Evolutionary conservation across 1,139 yeast species (phyloP).

Genomic region (Scheffersomyces stambukii): DNA sequence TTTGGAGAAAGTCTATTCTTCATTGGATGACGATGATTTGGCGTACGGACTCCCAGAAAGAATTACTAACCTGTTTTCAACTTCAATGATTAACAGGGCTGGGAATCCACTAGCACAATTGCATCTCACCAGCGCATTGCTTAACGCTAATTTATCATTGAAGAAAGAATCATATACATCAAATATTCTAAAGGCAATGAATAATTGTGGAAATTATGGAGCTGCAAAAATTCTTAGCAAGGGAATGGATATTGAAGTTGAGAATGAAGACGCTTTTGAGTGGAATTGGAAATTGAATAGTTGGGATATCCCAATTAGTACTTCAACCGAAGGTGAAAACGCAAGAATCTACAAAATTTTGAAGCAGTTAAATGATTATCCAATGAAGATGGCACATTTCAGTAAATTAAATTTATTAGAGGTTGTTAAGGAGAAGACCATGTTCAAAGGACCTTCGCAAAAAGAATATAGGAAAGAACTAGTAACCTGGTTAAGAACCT

Average conservation of each 20-base stretch:
- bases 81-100: conserved; percentile 34
- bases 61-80: conserved; percentile 49
- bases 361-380: conserved; percentile 35
- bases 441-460: conserved; percentile 8
- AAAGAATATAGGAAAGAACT: conserved; percentile 14
- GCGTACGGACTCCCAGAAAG: conserved; percentile 58
- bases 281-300: conserved; percentile 69
- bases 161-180: conserved; percentile 8
- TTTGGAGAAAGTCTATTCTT: conserved; percentile 34
- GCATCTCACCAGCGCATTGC: conserved; percentile 52
- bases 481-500: conserved; percentile 29
- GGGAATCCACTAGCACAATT: conserved; percentile 38
- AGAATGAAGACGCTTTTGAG: conserved; percentile 20
- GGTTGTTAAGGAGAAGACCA: conserved; percentile 13
- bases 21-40: conserved; percentile 59
- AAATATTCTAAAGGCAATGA: conserved; percentile 32
- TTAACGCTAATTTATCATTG: conserved; percentile 42
- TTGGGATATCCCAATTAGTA: conserved; percentile 58
- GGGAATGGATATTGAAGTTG: conserved; percentile 3
- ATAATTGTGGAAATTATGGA: conserved; percentile 46
- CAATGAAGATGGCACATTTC: conserved; percentile 11
- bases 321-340: conserved; percentile 25
- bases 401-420: conserved; percentile 18
- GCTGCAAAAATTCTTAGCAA: conserved; percentile 35
- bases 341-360: conserved; percentile 45